Evolutionary conservation across 2,329 filamentous ascomycete genomes (phyloP), one percentile per base, ranked within the genome.

Genomic region (Nothopassalora personata): DNA sequence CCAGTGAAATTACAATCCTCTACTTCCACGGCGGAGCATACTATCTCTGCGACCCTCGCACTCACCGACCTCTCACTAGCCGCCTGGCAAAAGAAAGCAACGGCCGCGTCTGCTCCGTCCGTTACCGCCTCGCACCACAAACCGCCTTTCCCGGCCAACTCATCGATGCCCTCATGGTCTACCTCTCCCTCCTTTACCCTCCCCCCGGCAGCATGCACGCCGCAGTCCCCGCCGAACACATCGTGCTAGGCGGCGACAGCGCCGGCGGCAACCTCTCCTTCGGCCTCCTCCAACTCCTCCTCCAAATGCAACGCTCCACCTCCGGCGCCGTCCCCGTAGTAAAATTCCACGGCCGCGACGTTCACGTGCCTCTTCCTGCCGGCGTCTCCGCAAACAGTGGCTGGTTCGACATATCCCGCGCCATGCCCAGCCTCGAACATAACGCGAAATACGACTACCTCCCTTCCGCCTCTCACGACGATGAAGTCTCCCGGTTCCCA

Each of bases 21-120:
- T 91, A 90, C 72, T 82, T 92, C 66, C 88, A 92, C 72, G 88
- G 89, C 61, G 90, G 89, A 55, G 89, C 86, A 4, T 89, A 88
- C 74, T 91, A 79, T 64, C 80, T 91, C 30, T 80, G 87, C 67
- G 89, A 92, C 66, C 89, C 89, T 15, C 74, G 80, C 1, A 86
- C 84, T 0, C 86, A 91, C 68, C 83, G 90, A 2, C 71, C 77
- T 0, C 74, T 81, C 0, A 80, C 79, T 18, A 82, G 82, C 59
- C 82, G 80, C 54, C 75, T 93, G 13, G 87, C 88, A 23, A 85
- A 86, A 68, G 71, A 86, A 58, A 87, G 83, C 0, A 81, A 83
- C 27, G 88, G 89, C 1, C 80, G 87, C 6, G 85, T 85, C 43
- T 89, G 89, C 74, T 86, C 82, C 31, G 85, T 92, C 5, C 82